These are phyloP conservation scores for Pseudogymnoascus destructans DNA, from an alignment of 2,329 filamentous ascomycete genomes.

Conservation along the genomic window DNA sequence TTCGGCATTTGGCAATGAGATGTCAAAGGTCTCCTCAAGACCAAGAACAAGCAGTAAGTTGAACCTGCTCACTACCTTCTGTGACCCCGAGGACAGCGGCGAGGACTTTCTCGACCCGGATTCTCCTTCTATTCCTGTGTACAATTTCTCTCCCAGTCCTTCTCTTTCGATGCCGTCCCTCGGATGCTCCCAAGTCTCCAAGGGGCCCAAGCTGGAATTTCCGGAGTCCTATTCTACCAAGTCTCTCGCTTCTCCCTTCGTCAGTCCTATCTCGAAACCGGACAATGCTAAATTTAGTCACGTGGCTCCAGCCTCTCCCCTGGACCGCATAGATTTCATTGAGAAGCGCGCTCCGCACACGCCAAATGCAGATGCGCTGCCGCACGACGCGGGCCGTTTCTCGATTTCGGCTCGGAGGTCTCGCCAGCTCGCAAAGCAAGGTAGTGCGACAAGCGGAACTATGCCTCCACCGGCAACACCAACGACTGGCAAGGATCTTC, in stretches of 20 bases:
- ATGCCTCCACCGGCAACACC: conserved; percentile 68
- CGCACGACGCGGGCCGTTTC: conserved; percentile 68
- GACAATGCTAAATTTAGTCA: conserved; percentile 40
- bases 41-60: conserved; percentile 28
- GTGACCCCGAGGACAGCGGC: conserved; percentile 19
- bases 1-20: conserved; percentile 20
- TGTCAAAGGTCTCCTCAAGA: conserved; percentile 17
- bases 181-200: conserved; percentile 26
- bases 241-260: conserved; percentile 23
- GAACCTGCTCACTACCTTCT: conserved; percentile 22
- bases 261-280: conserved; percentile 27
- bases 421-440: conserved; percentile 15
- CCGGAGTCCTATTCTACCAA: conserved; percentile 19
- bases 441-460: conserved; percentile 28
- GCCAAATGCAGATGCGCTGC: conserved; percentile 59
- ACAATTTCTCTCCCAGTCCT: conserved; percentile 25
- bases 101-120: conserved; percentile 23
- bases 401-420: conserved; percentile 57
- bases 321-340: conserved; percentile 40
- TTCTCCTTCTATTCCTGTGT: conserved; percentile 25
- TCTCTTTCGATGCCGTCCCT: conserved; percentile 31
- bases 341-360: conserved; percentile 54
- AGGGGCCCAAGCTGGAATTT: conserved; percentile 22
- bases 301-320: conserved; percentile 46
- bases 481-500: conserved; percentile 45